Conservation (phyloP, 768 basidiomycete genomes). For the Imleria badia region DNA sequence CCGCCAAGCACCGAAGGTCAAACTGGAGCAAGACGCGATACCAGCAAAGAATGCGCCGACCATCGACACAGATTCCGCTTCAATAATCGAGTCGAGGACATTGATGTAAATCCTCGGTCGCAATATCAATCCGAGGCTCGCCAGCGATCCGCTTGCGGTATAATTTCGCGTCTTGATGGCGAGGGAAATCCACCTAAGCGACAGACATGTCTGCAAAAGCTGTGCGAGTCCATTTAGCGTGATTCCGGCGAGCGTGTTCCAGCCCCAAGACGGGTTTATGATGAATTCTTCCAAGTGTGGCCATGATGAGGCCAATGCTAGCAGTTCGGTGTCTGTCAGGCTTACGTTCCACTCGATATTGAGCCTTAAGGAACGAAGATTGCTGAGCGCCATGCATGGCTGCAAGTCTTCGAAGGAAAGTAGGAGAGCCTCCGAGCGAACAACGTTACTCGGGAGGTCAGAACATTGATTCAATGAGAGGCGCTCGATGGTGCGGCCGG, state of each 20-base stretch:
- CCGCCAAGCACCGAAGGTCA: no score
- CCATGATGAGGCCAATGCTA: background rate
- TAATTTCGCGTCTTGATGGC: no score
- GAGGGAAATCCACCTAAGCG: background rate
- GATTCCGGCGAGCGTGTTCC: background rate
- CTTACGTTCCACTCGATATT: background rate
- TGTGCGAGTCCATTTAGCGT: background rate
- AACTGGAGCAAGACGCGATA: no score
- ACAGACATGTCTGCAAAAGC: background rate
- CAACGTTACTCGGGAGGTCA: background rate
- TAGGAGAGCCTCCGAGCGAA: background rate
- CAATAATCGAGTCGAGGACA: no score
- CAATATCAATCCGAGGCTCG: no score
- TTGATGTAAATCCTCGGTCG: no score
- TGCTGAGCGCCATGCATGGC: background rate
- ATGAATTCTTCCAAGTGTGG: background rate
- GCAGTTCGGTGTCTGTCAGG: background rate
- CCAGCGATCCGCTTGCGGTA: no score
- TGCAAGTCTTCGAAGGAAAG: background rate
- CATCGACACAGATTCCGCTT: no score
- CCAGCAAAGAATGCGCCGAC: no score
- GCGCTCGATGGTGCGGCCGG: background rate
- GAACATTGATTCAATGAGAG: no score
- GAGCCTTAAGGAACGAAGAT: background rate
- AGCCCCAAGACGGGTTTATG: background rate